Percentiles rank a stretch among this genome's conserved stretches.
phyloP scores from a whole-genome alignment of 129 eudicot species.

The Silybum marianum region DNA sequence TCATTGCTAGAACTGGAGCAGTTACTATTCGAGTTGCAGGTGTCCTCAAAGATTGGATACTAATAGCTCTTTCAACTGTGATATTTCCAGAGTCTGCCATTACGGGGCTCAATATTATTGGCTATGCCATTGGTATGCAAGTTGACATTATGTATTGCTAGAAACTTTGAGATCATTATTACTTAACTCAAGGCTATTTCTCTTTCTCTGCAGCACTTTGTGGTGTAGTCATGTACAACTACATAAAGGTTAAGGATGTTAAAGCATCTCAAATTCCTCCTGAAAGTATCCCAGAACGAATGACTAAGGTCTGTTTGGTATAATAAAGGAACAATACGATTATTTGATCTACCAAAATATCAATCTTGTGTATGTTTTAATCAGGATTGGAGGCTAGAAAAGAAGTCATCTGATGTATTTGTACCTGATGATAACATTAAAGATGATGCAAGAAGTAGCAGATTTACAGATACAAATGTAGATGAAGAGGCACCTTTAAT shows the following conservation, averaged over 20 bases:
- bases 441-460: conserved; percentile 42
- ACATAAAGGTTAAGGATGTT: conserved; percentile 88
- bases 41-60: conserved; percentile 95
- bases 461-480: conserved; percentile 35
- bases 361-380: background rate
- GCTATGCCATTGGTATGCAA: conserved; percentile 85
- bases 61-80: conserved; percentile 95
- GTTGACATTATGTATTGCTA: background rate
- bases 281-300: conserved; percentile 69
- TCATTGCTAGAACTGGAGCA: conserved; percentile 97
- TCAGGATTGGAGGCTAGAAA: conserved; percentile 76
- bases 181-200: background rate
- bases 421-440: conserved; percentile 38
- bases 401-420: conserved; percentile 63
- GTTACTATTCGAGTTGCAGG: conserved; percentile 98
- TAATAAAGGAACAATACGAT: background rate
- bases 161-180: background rate
- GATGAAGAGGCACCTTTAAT: conserved; percentile 64
- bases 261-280: conserved; percentile 61
- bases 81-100: conserved; percentile 91
- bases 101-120: conserved; percentile 84
- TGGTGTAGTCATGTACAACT: conserved; percentile 95
- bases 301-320: conserved; percentile 56
- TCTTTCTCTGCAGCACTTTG: conserved; percentile 63
- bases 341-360: background rate